A percentile compares a stretch with the other conserved stretches of the same genome.
Conservation (phyloP, 192 early-diverging fungal genomes). For the Rhizophlyctis rosea region DNA sequence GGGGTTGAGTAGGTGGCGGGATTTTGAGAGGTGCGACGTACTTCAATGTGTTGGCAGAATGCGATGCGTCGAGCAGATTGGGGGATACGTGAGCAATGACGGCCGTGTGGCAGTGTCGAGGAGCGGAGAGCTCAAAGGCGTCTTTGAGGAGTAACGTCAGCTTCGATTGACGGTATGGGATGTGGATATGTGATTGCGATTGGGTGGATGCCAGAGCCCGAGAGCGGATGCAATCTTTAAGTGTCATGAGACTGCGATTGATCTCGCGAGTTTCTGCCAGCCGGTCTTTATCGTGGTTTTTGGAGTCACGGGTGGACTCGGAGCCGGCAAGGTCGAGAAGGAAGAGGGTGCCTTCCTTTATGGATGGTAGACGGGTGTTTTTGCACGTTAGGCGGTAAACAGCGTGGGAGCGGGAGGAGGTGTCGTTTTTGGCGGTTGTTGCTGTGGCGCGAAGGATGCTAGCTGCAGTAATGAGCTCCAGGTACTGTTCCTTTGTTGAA, state of each 20-base stretch:
- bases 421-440: constrained; percentile 36
- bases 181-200: constrained; percentile 33
- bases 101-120: constrained; percentile 35
- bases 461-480: constrained; percentile 18
- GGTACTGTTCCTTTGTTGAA: constrained; percentile 14
- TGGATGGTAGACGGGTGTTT: constrained; percentile 27
- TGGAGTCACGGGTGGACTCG: constrained; percentile 35
- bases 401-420: constrained; percentile 42
- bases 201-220: constrained; percentile 27
- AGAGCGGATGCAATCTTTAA: constrained; percentile 54
- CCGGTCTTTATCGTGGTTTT: constrained; percentile 45
- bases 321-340: constrained; percentile 54
- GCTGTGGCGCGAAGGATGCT: constrained; percentile 27
- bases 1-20: neutral
- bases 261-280: constrained; percentile 46
- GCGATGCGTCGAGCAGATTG: constrained; percentile 28
- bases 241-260: constrained; percentile 45
- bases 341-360: constrained; percentile 49
- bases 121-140: constrained; percentile 43
- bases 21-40: constrained; percentile 41
- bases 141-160: constrained; percentile 50
- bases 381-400: constrained; percentile 36
- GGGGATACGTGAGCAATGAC: constrained; percentile 41
- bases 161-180: constrained; percentile 47
- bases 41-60: constrained; percentile 43